A percentile compares a stretch with the other conserved stretches of the same genome.
Conservation (phyloP, 2,329 filamentous ascomycete genomes). For the Cladophialophora exuberans region DNA sequence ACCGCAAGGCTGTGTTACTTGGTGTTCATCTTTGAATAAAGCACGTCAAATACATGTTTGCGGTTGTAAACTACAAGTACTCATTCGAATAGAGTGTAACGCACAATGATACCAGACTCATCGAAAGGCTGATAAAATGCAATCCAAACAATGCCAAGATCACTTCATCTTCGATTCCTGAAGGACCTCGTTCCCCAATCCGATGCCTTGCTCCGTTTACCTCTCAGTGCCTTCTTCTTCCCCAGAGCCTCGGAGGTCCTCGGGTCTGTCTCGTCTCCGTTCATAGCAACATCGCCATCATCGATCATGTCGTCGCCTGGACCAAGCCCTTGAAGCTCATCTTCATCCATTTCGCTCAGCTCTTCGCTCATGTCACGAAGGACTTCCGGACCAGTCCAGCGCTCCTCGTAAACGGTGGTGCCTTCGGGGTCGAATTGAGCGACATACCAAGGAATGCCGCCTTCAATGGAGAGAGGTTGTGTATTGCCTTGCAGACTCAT, state of each 20-base stretch:
- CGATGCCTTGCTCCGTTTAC: slow-evolving; percentile 16
- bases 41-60: not conserved
- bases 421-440: slow-evolving; percentile 77
- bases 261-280: slow-evolving; percentile 2
- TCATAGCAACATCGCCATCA: not conserved
- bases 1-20: too few species aligned
- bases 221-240: slow-evolving; percentile 16
- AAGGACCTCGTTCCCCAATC: slow-evolving; percentile 26
- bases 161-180: slow-evolving; percentile 21
- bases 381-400: slow-evolving; percentile 74
- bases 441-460: slow-evolving; percentile 88
- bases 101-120: slow-evolving; percentile 7
- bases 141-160: too few species aligned
- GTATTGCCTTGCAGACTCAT: slow-evolving; percentile 47
- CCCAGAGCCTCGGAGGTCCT: slow-evolving; percentile 2
- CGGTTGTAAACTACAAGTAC: slow-evolving; percentile 4
- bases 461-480: slow-evolving; percentile 62
- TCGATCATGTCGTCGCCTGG: slow-evolving; percentile 49
- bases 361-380: slow-evolving; percentile 77
- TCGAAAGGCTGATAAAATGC: not conserved
- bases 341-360: slow-evolving; percentile 88
- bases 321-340: slow-evolving; percentile 74
- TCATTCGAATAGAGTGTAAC: slow-evolving; percentile 5
- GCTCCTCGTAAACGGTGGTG: slow-evolving; percentile 77
- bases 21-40: too few species aligned